Evolutionary conservation across 208 protist species (phyloP), one percentile per base, ranked within the genome.

Genomic region (Crithidia mellificae): DNA sequence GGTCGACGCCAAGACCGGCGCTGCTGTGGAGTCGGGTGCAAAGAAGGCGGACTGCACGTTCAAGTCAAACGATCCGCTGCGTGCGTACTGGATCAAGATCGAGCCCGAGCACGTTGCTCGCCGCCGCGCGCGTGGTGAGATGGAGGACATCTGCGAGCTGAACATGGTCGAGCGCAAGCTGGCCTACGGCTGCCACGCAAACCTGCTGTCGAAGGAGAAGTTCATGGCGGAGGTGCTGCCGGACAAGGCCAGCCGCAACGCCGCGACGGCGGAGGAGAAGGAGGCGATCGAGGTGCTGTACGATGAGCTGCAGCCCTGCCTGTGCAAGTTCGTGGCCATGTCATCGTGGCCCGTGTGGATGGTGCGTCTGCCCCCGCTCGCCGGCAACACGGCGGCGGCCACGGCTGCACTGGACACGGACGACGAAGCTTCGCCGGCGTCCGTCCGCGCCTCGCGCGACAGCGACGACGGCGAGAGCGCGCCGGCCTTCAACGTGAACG

Each of bases 11-110:
- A 61, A 62, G 41, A 80, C 62, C 7, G 64, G 65, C 30, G 49
- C 47, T 24, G 27, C 58, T 6, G 54, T 78, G 4, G 22, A 44
- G 63, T 72, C 30, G 64, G 86, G 78, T 0, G 68, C 58, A 15
- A 19, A 63, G 51, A 46, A 20, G 22, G 19, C 36, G 9, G 47
- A 54, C 30, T 74, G 67, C 66, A 50, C 79, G 43, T 55, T 94
- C 52, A 78, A 90, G 34, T 20, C 68, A 14, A 46, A 51, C 17
- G 78, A 86, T 51, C 84, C 88, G 12, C 72, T 94, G 6, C 85
- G 84, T 54, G 82, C 83, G 19, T 91, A 92, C 67, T 94, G 80
- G 59, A 79, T 94, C 19, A 87, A 83, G 27, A 58, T 94, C 20
- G 80, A 92, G n/a, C 79, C 89, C 14, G 49, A 67, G 24, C 71